These are phyloP conservation scores for Mitragyna speciosa DNA, from an alignment of 257 asterid species.

Conservation along the genomic window DNA sequence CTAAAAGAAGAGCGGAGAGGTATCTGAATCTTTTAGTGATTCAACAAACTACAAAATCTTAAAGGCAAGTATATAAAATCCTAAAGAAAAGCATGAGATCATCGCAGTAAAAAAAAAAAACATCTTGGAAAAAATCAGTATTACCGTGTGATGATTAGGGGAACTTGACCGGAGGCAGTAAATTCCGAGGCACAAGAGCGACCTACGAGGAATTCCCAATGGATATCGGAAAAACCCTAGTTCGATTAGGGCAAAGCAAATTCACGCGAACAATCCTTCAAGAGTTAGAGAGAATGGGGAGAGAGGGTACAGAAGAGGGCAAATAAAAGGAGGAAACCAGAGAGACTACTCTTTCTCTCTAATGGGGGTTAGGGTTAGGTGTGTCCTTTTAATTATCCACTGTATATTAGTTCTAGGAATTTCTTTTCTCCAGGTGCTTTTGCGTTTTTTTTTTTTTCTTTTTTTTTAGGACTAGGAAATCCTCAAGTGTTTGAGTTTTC, in stretches of 20 bases:
- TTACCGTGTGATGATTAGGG: constrained; percentile 1
- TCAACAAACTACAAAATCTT: background rate
- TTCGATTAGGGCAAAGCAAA: background rate
- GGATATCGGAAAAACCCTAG: constrained; percentile 17
- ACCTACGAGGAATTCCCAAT: background rate
- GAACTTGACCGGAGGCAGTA: background rate
- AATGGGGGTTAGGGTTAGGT: constrained; percentile 8
- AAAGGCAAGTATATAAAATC: background rate
- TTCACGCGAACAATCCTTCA: background rate
- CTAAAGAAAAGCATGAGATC: background rate
- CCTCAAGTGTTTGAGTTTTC: too few species aligned
- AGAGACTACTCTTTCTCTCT: background rate
- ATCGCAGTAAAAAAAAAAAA: background rate
- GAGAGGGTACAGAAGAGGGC: background rate
- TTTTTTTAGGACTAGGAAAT: too few species aligned
- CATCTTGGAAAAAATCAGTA: too few species aligned
- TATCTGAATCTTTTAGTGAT: background rate
- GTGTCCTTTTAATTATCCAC: background rate
- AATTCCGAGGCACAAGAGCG: background rate
- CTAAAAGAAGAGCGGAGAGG: background rate
- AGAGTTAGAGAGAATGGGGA: background rate
- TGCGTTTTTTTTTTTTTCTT: too few species aligned
- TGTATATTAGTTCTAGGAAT: too few species aligned
- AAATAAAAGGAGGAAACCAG: background rate
- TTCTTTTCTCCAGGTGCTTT: too few species aligned